phyloP scores from a whole-genome alignment of 257 asterid genomes.

The Haberlea rhodopensis region DNA sequence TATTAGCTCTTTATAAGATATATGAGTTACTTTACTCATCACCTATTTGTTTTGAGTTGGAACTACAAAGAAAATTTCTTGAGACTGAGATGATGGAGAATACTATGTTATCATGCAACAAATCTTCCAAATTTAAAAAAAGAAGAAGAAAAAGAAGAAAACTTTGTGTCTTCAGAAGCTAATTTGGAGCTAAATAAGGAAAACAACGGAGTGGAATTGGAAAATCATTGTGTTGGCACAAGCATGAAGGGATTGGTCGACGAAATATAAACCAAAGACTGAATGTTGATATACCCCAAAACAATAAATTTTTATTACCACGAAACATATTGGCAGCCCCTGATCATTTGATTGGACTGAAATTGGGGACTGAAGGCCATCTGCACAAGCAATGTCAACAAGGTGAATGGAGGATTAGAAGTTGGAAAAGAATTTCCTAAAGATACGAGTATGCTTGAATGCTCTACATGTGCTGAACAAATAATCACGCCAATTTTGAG shows the following conservation, averaged over 20 bases:
- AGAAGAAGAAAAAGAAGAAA: slow-evolving; percentile 17
- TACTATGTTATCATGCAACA: background rate
- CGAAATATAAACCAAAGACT: too few relatives aligned
- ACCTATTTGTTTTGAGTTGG: too few relatives aligned
- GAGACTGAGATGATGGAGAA: slow-evolving; percentile 2
- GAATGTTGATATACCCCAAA: too few relatives aligned
- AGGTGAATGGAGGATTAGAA: slow-evolving; percentile 9
- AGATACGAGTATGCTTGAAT: slow-evolving; percentile 22
- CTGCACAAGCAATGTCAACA: background rate
- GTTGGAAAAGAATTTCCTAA: slow-evolving; percentile 14
- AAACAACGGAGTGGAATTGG: slow-evolving; percentile 1
- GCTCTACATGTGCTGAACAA: slow-evolving; percentile 34
- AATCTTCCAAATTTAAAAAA: slow-evolving; percentile 17
- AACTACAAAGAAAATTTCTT: slow-evolving; percentile 6
- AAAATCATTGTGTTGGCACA: slow-evolving; percentile 1
- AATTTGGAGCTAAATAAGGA: slow-evolving; percentile 13
- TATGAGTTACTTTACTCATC: too few relatives aligned
- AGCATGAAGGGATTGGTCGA: background rate
- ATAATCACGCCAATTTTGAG: slow-evolving; percentile 52
- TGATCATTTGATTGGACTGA: too few relatives aligned
- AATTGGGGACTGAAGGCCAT: too few relatives aligned
- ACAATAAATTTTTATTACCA: too few relatives aligned
- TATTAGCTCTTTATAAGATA: too few relatives aligned
- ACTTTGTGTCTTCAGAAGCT: slow-evolving; percentile 8
- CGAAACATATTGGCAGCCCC: too few relatives aligned